phyloP scores from a whole-genome alignment of 208 protist species.

The Naegleria lovaniensis region DNA sequence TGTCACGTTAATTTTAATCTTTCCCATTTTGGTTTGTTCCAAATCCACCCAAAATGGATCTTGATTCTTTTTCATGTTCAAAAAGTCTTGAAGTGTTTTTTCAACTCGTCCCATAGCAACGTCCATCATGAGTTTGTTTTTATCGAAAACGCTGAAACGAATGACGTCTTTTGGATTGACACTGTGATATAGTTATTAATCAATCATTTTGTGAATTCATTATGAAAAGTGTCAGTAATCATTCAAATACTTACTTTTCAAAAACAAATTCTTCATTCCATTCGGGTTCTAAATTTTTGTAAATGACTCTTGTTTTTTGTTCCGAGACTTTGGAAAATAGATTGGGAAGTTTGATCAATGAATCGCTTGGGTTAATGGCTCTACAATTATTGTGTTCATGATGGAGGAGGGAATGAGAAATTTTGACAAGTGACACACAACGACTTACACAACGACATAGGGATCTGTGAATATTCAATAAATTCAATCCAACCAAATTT shows the following conservation, averaged over 20 bases:
- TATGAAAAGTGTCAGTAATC: too few relatives aligned
- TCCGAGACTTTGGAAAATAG: background rate
- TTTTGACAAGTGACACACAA: background rate
- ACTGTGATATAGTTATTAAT: background rate
- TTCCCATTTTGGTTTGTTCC: background rate
- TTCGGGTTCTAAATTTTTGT: background rate
- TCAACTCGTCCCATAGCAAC: background rate
- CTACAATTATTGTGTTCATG: too few relatives aligned
- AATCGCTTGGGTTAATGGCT: background rate
- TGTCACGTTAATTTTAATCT: background rate
- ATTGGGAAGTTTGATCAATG: background rate
- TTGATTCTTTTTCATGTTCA: background rate
- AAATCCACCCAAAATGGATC: background rate
- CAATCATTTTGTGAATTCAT: too few relatives aligned
- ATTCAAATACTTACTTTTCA: background rate
- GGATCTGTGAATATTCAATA: too few relatives aligned
- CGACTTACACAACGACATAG: background rate
- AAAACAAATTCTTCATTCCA: background rate
- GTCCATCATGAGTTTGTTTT: background rate
- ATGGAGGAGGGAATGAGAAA: too few relatives aligned
- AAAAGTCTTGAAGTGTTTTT: background rate
- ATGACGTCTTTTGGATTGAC: background rate
- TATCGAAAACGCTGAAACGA: background rate
- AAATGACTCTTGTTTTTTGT: background rate
- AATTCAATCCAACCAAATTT: too few relatives aligned